Percentiles rank a stretch among this genome's conserved stretches.
These are phyloP conservation scores for Tuber magnatum DNA, from an alignment of 495 filamentous ascomycete species.

Conservation along the genomic window DNA sequence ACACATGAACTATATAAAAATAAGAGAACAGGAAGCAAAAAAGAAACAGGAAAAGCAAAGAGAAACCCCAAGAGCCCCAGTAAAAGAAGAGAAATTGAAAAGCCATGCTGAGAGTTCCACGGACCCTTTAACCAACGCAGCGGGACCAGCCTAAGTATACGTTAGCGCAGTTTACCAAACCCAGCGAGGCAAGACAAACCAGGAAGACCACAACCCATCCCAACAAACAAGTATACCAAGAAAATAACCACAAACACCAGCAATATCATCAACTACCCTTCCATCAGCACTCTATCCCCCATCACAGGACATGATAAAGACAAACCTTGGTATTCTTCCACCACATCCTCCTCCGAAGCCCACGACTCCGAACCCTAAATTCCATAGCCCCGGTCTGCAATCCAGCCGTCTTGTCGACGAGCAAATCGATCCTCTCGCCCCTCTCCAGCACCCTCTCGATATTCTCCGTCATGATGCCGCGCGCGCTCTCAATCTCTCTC, in stretches of 20 bases:
- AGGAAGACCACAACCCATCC: slow-evolving; percentile 40
- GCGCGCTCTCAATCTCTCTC: slow-evolving; percentile 83
- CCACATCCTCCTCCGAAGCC: slow-evolving; percentile 90
- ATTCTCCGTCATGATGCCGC: slow-evolving; percentile 97
- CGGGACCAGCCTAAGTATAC: not conserved
- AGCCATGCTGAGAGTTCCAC: not conserved
- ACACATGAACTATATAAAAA: not conserved
- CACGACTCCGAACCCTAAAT: slow-evolving; percentile 48
- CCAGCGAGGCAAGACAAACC: slow-evolving; percentile 24
- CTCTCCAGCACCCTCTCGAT: slow-evolving; percentile 93
- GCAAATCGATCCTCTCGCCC: slow-evolving; percentile 86
- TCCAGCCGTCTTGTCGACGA: slow-evolving; percentile 96
- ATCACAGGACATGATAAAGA: not conserved
- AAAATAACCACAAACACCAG: slow-evolving; percentile 74
- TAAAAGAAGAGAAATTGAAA: not conserved
- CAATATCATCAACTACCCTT: slow-evolving; percentile 57
- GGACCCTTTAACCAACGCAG: not conserved
- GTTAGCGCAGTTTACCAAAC: not conserved
- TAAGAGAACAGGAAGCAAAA: not conserved
- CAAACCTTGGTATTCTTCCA: slow-evolving; percentile 92
- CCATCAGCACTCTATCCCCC: not conserved
- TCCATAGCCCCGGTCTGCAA: slow-evolving; percentile 43
- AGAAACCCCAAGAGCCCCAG: not conserved
- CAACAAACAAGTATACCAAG: slow-evolving; percentile 51
- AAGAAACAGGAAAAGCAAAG: not conserved